Evolutionary conservation across 2,329 filamentous ascomycete genomes (phyloP).

Genomic region (Exophiala aquamarina): DNA sequence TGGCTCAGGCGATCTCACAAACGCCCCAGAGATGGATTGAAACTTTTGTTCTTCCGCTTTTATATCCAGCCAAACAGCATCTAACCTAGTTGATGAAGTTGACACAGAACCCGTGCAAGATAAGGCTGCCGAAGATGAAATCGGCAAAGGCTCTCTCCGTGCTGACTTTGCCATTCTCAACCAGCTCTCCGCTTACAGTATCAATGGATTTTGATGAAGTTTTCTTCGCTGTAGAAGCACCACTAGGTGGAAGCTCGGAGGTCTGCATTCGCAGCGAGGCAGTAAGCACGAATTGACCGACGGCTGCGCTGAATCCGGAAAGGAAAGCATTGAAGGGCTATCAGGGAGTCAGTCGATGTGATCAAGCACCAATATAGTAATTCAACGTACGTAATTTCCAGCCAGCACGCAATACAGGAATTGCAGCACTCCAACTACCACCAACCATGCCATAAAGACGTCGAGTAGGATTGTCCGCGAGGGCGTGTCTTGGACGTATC

Average conservation of each 20-base stretch:
- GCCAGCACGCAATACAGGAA: conserved; percentile 89
- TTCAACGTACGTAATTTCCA: conserved; percentile 84
- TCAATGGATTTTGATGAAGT: conserved; percentile 40
- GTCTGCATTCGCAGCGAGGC: conserved; percentile 90
- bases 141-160: conserved; percentile 84
- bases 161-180: conserved; percentile 38
- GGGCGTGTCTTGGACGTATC: conserved; percentile 78
- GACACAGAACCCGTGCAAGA: conserved; percentile 97
- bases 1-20: too few relatives aligned
- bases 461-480: conserved; percentile 92
- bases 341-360: background rate
- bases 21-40: too few relatives aligned
- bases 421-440: conserved; percentile 82
- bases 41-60: too few relatives aligned
- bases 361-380: background rate
- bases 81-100: conserved; percentile 89
- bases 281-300: conserved; percentile 96
- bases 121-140: conserved; percentile 89
- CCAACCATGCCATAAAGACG: conserved; percentile 83
- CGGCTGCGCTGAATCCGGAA: conserved; percentile 88
- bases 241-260: conserved; percentile 47
- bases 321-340: conserved; percentile 99
- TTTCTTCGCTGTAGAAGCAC: conserved; percentile 57
- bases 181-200: conserved; percentile 23
- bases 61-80: too few relatives aligned